Base-by-base conservation (phyloP, 805 yeast species). In the Saccharomycopsis oosterbeekiorum region DNA sequence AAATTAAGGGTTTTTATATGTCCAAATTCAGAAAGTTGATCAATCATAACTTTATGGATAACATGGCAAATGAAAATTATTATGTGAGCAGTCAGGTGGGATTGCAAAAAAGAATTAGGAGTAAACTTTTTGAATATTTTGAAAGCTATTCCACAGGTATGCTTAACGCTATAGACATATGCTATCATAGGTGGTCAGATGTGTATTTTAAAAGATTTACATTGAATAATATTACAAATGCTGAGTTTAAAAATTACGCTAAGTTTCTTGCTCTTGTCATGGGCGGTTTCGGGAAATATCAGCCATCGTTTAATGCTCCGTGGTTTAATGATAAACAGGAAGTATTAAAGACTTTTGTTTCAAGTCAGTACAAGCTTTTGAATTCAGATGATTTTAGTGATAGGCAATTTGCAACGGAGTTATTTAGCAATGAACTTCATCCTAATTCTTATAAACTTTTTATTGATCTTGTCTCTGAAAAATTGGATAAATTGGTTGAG, bases 241-340 rank as follows among this genome's bases (percentile, higher is more conserved):
- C 29, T 14, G 64, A 64, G 21, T 62, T 62, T 29, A 50, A 87
- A 66, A 86, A 84, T 68, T 85, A 80, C 68, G 84, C 90, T 1
- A 94, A 93, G 9, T 84, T 85, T 63, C 70, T 89, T 63, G 89
- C 90, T 1, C 82, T 90, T 0, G 74, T 86, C 0, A 80, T 89
- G 57, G 90, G 96, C 54, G 77, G 77, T 11, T 43, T 59, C n/a
- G 34, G 54, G 41, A 59, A 42, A 9, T 54, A 59, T 34, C 40
- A 58, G 21, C 26, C 24, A 41, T 41, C 54, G 3, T n/a, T 29
- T 12, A 36, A 42, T 14, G 37, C 26, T 40, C 19, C 19, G 3
- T 47, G 53, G 53, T 47, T 47, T 21, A 41, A 43, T 40, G 51
- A 26, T 3, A 57, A 41, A 26, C 34, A 37, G 11, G 43, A 43